Percentiles rank a stretch among this genome's conserved stretches.
These are phyloP conservation scores for Trebouxia sp. DNA, from an alignment of 139 green algal species.

Conservation along the genomic window DNA sequence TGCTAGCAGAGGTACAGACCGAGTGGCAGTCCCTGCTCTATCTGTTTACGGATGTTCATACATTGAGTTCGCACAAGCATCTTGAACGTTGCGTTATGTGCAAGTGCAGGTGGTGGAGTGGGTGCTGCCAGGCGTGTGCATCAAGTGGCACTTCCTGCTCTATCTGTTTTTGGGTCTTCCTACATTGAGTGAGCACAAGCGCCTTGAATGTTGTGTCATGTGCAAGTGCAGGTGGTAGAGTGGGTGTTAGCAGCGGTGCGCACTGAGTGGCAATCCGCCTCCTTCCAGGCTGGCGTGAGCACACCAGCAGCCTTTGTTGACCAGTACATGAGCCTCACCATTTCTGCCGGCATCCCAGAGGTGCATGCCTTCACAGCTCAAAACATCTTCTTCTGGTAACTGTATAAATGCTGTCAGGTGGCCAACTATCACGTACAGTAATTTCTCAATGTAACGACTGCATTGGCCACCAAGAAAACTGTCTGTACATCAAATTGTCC, in stretches of 20 bases:
- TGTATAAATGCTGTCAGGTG: too few relatives aligned
- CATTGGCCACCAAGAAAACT: too few relatives aligned
- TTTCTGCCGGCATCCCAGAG: conserved; percentile 35
- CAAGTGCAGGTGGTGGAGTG: conserved; percentile 52
- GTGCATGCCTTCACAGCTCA: conserved; percentile 7
- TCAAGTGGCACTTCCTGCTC: conserved; percentile 49
- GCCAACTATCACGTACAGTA: too few relatives aligned
- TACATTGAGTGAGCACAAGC: conserved; percentile 45
- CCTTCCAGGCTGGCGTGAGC: conserved; percentile 53
- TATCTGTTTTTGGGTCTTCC: too few relatives aligned
- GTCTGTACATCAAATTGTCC: too few relatives aligned
- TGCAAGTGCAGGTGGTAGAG: conserved; percentile 46
- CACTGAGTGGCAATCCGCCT: conserved; percentile 48
- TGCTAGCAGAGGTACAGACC: too few relatives aligned
- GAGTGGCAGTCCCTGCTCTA: too few relatives aligned
- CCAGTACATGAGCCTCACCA: conserved; percentile 43
- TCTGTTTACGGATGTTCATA: too few relatives aligned
- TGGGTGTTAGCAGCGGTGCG: conserved; percentile 62
- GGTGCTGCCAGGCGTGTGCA: conserved; percentile 57
- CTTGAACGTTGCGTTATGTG: too few relatives aligned
- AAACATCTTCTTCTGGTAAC: neutral
- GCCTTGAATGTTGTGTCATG: too few relatives aligned
- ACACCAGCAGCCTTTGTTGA: conserved; percentile 52
- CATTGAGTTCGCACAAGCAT: too few relatives aligned
- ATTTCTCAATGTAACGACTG: too few relatives aligned